phyloP scores from a whole-genome alignment of 1,139 yeast species.

The Pichia sp. region DNA sequence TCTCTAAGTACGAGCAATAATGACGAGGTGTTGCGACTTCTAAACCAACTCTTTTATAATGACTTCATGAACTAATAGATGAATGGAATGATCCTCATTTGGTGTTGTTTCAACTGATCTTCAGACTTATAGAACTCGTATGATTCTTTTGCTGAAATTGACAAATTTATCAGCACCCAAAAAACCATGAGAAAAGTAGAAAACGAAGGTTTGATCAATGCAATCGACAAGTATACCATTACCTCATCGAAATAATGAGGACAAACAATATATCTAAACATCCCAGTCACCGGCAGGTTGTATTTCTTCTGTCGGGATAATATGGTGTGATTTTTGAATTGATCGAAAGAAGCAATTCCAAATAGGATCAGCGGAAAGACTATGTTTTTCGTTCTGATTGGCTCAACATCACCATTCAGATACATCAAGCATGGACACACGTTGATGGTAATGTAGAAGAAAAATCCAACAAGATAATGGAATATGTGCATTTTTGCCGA shows the following conservation, averaged over 20 bases:
- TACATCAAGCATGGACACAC: conserved; percentile 23
- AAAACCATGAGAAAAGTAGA: conserved; percentile 25
- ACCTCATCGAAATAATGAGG: conserved; percentile 84
- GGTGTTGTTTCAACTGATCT: conserved; percentile 3
- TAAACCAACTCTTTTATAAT: too few relatives aligned
- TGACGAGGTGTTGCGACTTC: background rate
- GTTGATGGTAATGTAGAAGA: conserved; percentile 48
- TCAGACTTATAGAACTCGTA: conserved; percentile 40
- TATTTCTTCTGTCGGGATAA: conserved; percentile 61
- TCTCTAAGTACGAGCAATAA: conserved; percentile 25
- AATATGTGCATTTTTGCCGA: conserved; percentile 60
- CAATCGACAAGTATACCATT: conserved; percentile 45
- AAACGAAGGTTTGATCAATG: conserved; percentile 13
- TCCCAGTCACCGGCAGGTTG: conserved; percentile 47
- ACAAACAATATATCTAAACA: conserved; percentile 50
- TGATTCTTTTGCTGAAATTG: conserved; percentile 57
- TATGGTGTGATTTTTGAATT: conserved; percentile 50
- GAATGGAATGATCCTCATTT: conserved; percentile 32
- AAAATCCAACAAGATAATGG: conserved; percentile 70
- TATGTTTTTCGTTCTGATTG: background rate
- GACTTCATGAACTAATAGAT: conserved; percentile 16
- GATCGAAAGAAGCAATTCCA: conserved; percentile 39
- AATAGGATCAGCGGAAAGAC: background rate
- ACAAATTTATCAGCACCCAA: conserved; percentile 59
- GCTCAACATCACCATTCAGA: background rate